Percentiles rank a stretch among this genome's conserved stretches.
phyloP scores from a whole-genome alignment of 768 basidiomycete species.

The Amanita molliuscula region DNA sequence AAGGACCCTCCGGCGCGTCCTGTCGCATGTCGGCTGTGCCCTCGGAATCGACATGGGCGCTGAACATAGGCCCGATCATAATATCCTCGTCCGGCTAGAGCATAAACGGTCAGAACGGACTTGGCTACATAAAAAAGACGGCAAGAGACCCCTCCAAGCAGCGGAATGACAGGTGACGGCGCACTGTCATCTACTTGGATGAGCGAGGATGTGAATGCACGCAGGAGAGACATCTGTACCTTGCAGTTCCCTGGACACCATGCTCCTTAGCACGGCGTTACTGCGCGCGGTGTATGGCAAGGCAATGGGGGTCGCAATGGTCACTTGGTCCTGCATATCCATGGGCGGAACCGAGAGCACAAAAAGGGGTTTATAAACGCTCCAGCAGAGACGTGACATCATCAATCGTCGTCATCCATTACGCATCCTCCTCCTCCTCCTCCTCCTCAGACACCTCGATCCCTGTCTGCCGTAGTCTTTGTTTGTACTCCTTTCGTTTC shows the following conservation, averaged over 20 bases:
- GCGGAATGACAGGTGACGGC: not conserved
- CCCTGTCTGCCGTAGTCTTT: conserved; percentile 57
- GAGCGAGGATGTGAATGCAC: not conserved
- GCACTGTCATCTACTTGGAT: not conserved
- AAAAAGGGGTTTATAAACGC: not conserved
- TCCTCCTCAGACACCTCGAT: conserved; percentile 93
- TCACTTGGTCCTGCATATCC: not conserved
- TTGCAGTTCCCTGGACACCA: conserved; percentile 18
- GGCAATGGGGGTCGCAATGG: conserved; percentile 21
- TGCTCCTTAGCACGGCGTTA: conserved; percentile 16
- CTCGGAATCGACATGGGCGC: not conserved
- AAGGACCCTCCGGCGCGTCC: not conserved
- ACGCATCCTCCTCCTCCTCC: conserved; percentile 54
- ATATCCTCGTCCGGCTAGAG: not conserved
- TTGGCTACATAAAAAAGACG: not conserved
- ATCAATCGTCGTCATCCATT: not conserved
- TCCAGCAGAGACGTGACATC: not conserved
- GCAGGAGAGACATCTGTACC: conserved; percentile 1
- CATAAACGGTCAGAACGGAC: not conserved
- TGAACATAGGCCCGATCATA: no score
- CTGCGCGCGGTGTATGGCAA: conserved; percentile 19
- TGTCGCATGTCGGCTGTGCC: no score
- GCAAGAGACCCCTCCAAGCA: not conserved
- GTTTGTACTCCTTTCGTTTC: conserved; percentile 83
- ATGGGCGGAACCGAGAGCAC: not conserved